A percentile compares a stretch with the other conserved stretches of the same genome.
Evolutionary conservation across 1,139 yeast species (phyloP).

Genomic region (Saccharomycopsis hybrid): DNA sequence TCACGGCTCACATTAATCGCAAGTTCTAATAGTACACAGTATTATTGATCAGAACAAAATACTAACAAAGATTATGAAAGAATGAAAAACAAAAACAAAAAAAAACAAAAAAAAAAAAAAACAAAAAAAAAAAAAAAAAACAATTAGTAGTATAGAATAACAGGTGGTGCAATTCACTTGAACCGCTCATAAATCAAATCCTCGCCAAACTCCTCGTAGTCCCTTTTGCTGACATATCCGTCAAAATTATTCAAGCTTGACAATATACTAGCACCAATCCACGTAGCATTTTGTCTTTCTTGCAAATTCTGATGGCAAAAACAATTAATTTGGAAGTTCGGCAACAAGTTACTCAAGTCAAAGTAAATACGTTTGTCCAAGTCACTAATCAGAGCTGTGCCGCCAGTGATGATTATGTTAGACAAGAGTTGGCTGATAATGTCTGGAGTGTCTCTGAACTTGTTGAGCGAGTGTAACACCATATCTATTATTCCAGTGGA

Average conservation of each 20-base stretch:
- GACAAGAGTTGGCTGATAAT: conserved; percentile 37
- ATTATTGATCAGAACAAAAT: no score
- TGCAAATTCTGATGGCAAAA: conserved; percentile 32
- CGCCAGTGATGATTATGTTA: conserved; percentile 64
- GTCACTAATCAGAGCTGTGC: conserved; percentile 53
- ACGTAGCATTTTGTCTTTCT: conserved; percentile 51
- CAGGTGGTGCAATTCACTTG: no score
- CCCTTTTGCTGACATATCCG: conserved; percentile 48
- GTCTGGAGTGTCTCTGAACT: conserved; percentile 34
- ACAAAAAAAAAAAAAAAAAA: no score
- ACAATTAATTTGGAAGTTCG: conserved; percentile 41
- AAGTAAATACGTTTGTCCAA: conserved; percentile 54
- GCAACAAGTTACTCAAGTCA: conserved; percentile 50
- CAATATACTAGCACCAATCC: conserved; percentile 65
- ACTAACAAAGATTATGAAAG: no score
- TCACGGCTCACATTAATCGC: no score
- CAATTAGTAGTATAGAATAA: no score
- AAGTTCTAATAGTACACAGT: no score
- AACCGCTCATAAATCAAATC: conserved; percentile 51
- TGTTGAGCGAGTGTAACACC: conserved; percentile 40
- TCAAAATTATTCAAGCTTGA: conserved; percentile 43
- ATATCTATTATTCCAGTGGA: conserved; percentile 44
- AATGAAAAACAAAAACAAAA: no score
- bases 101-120: no score
- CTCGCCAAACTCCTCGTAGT: conserved; percentile 55